Conservation (phyloP, 148 eudicot genomes). For the Suaeda aralocaspica region DNA sequence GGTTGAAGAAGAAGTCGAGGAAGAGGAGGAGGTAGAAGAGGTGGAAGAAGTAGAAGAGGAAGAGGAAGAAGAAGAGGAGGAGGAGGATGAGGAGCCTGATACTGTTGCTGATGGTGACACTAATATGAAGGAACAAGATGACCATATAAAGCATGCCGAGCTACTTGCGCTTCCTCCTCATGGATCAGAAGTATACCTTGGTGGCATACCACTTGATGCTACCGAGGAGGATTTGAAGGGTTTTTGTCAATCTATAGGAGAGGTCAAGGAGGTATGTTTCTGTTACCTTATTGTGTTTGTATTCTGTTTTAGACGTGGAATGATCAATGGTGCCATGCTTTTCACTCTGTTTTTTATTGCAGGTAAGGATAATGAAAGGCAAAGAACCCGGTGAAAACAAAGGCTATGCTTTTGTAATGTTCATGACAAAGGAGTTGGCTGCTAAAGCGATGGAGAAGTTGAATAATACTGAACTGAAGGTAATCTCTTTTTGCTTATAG, state of each 20-base stretch:
- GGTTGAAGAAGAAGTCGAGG: slow-evolving; percentile 56
- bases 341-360: slow-evolving; percentile 23
- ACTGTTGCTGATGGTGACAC: slow-evolving; percentile 37
- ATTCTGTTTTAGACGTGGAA: not conserved
- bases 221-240: slow-evolving; percentile 65
- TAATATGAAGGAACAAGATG: slow-evolving; percentile 45
- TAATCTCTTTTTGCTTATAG: slow-evolving; percentile 9
- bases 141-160: slow-evolving; percentile 54
- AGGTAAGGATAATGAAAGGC: slow-evolving; percentile 88
- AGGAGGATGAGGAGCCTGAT: slow-evolving; percentile 14
- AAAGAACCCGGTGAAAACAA: slow-evolving; percentile 73
- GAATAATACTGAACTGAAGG: slow-evolving; percentile 68
- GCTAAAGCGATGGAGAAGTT: slow-evolving; percentile 82
- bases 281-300: slow-evolving; percentile 13
- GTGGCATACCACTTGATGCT: slow-evolving; percentile 78
- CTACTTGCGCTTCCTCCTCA: slow-evolving; percentile 95
- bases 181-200: slow-evolving; percentile 91
- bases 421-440: slow-evolving; percentile 77
- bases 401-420: slow-evolving; percentile 95
- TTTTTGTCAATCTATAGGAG: slow-evolving; percentile 86
- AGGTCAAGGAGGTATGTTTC: slow-evolving; percentile 64
- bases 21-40: slow-evolving; percentile 43
- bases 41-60: slow-evolving; percentile 52
- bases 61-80: slow-evolving; percentile 32
- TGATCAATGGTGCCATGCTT: not conserved